A percentile compares a stretch with the other conserved stretches of the same genome.
Conservation (phyloP, 768 basidiomycete genomes). For the Trametes maxima region DNA sequence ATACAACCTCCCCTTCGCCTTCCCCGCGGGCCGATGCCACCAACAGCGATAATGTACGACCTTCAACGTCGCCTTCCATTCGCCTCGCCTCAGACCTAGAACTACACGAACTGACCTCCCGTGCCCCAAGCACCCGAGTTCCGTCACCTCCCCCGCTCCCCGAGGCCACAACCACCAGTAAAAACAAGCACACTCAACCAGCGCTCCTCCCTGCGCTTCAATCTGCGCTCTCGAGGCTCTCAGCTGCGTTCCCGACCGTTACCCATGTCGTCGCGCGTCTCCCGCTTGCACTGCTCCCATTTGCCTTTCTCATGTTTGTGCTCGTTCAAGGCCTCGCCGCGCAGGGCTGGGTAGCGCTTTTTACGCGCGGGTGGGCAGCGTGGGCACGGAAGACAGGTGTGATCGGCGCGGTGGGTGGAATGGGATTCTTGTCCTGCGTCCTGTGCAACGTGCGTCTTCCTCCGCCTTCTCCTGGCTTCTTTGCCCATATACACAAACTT, state of each 20-base stretch:
- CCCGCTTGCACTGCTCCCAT: slow-evolving; percentile 83
- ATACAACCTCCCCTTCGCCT: background rate
- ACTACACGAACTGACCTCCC: slow-evolving; percentile 5
- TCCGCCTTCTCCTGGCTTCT: background rate
- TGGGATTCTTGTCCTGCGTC: slow-evolving; percentile 72
- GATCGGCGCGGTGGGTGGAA: slow-evolving; percentile 45
- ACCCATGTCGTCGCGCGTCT: slow-evolving; percentile 65
- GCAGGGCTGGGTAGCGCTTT: slow-evolving; percentile 88
- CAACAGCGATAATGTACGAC: background rate
- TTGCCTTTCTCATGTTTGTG: slow-evolving; percentile 94
- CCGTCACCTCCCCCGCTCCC: background rate
- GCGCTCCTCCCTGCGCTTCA: slow-evolving; percentile 14
- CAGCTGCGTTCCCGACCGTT: slow-evolving; percentile 65
- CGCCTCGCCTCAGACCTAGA: background rate
- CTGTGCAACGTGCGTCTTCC: slow-evolving; percentile 60
- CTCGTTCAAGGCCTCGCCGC: slow-evolving; percentile 82
- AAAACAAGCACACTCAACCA: background rate
- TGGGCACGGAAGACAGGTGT: slow-evolving; percentile 42
- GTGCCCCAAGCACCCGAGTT: background rate
- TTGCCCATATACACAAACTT: background rate
- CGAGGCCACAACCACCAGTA: background rate
- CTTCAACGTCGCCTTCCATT: background rate
- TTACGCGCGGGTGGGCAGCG: slow-evolving; percentile 64
- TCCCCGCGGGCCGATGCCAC: background rate
- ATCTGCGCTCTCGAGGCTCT: slow-evolving; percentile 26